Evolutionary conservation across 495 filamentous ascomycete genomes (phyloP), one percentile per base, ranked within the genome.

Genomic region (Penicillium samsonianum): DNA sequence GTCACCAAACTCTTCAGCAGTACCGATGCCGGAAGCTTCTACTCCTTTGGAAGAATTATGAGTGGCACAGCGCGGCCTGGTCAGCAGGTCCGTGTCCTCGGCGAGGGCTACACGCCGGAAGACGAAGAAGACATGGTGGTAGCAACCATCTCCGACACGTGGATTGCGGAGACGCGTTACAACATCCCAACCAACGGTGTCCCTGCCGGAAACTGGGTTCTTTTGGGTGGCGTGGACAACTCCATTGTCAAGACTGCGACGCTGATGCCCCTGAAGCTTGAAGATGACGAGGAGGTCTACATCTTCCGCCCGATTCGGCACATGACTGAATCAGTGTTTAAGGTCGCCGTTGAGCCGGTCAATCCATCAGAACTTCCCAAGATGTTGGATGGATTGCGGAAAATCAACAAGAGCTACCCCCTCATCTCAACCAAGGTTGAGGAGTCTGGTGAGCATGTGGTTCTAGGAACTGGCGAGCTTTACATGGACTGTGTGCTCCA

Each of bases 401-500:
- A 96, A 66, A 89, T 98, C 72, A 96, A 96, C 79, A 98, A 98
- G 74, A 92, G 87, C 69, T 98, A 98, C 65, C 94, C 94, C 33
- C 80, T 98, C 25, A 88, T 97, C 52, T 90, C 89, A 43, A 98
- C 94, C 9, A 98, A 98, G 73, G 94, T 98, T 16, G 94, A 98
- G 65, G 94, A 98, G 70, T 96, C 91, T n/a, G 94, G 94, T 14
- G 94, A 98, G 70, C 94, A 98, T 72, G 85, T 98, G 57, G 83
- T 98, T 41, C 81, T 98, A 20, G 94, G 94, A 19, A 98, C 94
- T 3, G 94, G 94, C 35, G 94, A 98, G 67, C 80, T 98, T 7
- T 98, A 98, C 75, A 97, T 98, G 91, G 94, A 98, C 74, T 98
- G 93, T 67, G 94, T 97, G 28, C 84, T 98, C 33, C 92, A 98